phyloP scores from a whole-genome alignment of 2,329 filamentous ascomycete species.

The Dactylella cylindrospora region DNA sequence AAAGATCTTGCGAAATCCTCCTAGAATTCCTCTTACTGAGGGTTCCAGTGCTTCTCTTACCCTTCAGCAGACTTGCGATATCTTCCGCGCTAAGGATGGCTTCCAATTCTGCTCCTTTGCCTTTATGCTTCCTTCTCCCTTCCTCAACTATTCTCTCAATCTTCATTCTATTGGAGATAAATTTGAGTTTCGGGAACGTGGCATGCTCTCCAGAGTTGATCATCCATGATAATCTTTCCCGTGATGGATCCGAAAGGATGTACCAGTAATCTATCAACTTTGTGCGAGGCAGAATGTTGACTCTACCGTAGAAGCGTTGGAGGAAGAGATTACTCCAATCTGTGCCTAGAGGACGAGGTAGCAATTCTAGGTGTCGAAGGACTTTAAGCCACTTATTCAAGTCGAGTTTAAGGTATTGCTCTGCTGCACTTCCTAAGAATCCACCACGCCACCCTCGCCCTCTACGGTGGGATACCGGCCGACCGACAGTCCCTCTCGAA shows the following conservation, averaged over 20 bases:
- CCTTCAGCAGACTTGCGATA: slow-evolving; percentile 56
- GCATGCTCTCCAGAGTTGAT: slow-evolving; percentile 86
- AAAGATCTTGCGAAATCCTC: slow-evolving; percentile 21
- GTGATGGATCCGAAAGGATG: slow-evolving; percentile 80
- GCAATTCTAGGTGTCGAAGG: slow-evolving; percentile 83
- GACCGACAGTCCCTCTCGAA: slow-evolving; percentile 84
- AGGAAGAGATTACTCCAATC: slow-evolving; percentile 98
- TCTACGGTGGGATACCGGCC: slow-evolving; percentile 88
- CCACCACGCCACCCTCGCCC: slow-evolving; percentile 95
- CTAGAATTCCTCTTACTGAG: slow-evolving; percentile 25
- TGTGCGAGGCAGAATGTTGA: slow-evolving; percentile 93
- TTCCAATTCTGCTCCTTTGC: slow-evolving; percentile 59
- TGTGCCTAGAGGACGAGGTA: slow-evolving; percentile 85
- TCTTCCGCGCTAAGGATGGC: slow-evolving; percentile 65
- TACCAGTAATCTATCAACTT: slow-evolving; percentile 76
- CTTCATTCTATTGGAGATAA: slow-evolving; percentile 82
- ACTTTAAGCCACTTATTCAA: slow-evolving; percentile 98
- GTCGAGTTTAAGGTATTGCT: slow-evolving; percentile 95
- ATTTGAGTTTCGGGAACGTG: slow-evolving; percentile 87
- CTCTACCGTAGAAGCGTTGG: slow-evolving; percentile 88
- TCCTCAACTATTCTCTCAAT: slow-evolving; percentile 71
- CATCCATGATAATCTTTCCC: slow-evolving; percentile 77
- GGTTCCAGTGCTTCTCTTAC: background rate
- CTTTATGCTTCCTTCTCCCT: slow-evolving; percentile 60
- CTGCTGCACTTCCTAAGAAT: slow-evolving; percentile 85